Conservation (phyloP, 2,329 filamentous ascomycete genomes). For the Xylaria polymorpha region DNA sequence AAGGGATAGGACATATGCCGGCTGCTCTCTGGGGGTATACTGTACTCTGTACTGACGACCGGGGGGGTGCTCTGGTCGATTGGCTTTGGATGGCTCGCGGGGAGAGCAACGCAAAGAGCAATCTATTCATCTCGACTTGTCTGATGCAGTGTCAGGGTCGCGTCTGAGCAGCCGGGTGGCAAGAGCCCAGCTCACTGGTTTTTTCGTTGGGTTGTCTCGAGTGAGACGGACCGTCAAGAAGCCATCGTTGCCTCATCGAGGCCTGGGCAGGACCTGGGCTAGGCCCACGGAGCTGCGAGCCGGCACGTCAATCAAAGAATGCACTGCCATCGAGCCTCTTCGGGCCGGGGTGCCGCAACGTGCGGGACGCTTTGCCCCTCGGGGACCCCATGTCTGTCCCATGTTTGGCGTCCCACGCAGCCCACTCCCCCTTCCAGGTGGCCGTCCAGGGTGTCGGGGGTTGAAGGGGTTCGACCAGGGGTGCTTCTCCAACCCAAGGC, state of each 20-base stretch:
- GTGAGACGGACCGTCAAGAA: slow-evolving; percentile 43
- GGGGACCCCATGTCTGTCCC: slow-evolving; percentile 12
- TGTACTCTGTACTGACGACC: background rate
- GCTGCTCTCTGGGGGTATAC: slow-evolving; percentile 29
- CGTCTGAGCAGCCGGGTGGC: slow-evolving; percentile 27
- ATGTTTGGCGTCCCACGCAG: background rate
- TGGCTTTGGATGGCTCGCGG: slow-evolving; percentile 25
- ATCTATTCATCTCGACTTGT: slow-evolving; percentile 24
- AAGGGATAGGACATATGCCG: slow-evolving; percentile 32
- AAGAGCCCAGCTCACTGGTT: slow-evolving; percentile 1
- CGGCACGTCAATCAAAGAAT: slow-evolving; percentile 49
- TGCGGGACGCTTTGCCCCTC: slow-evolving; percentile 34
- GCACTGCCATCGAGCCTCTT: slow-evolving; percentile 43
- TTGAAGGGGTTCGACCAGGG: too few species aligned
- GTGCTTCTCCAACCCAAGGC: slow-evolving; percentile 32
- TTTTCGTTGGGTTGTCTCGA: slow-evolving; percentile 37
- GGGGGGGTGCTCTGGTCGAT: slow-evolving; percentile 4
- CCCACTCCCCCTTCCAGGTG: slow-evolving; percentile 17
- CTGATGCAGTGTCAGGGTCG: background rate
- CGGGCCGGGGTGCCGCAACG: slow-evolving; percentile 51
- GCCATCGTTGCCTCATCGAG: slow-evolving; percentile 18
- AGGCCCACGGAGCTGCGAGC: slow-evolving; percentile 47
- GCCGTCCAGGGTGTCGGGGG: too few species aligned
- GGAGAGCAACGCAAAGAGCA: slow-evolving; percentile 30
- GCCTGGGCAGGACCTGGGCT: slow-evolving; percentile 32